A percentile compares a stretch with the other conserved stretches of the same genome.
These are phyloP conservation scores for Grifola frondosa DNA, from an alignment of 1,284 basidiomycete genomes.

Conservation along the genomic window DNA sequence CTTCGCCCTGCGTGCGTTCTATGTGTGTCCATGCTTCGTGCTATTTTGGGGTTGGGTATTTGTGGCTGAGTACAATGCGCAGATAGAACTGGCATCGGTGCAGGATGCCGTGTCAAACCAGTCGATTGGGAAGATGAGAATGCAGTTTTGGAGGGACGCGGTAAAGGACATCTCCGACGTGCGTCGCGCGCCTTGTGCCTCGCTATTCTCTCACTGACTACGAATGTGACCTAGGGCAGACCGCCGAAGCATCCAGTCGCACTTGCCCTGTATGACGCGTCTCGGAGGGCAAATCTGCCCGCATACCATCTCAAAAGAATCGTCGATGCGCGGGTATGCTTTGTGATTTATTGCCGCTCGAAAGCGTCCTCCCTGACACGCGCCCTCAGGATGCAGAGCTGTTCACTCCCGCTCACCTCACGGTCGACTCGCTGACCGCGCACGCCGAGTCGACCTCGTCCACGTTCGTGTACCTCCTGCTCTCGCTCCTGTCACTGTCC, in stretches of 20 bases:
- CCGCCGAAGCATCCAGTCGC: conserved; percentile 85
- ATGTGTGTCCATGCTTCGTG: no score
- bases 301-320: conserved; percentile 83
- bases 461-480: conserved; percentile 76
- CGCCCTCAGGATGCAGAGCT: conserved; percentile 69
- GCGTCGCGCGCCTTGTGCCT: conserved; percentile 28
- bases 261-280: conserved; percentile 67
- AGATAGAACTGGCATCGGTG: conserved; percentile 84
- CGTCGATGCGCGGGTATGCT: conserved; percentile 79
- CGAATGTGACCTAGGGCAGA: conserved; percentile 50
- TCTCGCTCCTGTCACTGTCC: conserved; percentile 68
- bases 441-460: conserved; percentile 81
- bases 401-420: conserved; percentile 65
- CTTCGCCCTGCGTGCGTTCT: conserved; percentile 85
- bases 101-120: conserved; percentile 79
- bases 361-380: conserved; percentile 5
- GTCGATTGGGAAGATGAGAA: conserved; percentile 82
- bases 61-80: no score
- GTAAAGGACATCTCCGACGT: conserved; percentile 72
- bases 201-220: conserved; percentile 12
- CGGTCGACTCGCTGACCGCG: conserved; percentile 66
- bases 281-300: conserved; percentile 50
- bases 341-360: conserved; percentile 9
- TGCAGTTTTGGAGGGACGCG: conserved; percentile 93
- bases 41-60: no score